A percentile compares a stretch with the other conserved stretches of the same genome.
phyloP scores from a whole-genome alignment of 2,329 filamentous ascomycete species.

The Alternaria novae-zelandiae region DNA sequence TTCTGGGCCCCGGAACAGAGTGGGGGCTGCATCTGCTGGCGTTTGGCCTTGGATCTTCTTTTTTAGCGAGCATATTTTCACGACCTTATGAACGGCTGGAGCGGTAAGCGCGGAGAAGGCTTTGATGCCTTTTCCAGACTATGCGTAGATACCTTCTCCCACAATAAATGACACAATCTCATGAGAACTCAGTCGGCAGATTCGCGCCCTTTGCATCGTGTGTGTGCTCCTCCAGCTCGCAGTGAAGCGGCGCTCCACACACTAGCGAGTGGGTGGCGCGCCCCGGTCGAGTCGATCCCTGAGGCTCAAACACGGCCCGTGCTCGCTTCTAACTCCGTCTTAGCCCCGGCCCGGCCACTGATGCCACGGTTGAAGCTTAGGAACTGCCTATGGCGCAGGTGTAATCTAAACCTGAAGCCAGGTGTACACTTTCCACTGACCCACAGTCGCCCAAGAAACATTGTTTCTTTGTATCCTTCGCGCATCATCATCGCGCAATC shows the following conservation, averaged over 20 bases:
- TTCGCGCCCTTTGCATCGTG: not conserved
- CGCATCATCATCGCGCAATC: not conserved
- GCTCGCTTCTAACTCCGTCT: slow-evolving; percentile 30
- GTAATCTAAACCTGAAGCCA: slow-evolving; percentile 7
- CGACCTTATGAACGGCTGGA: not conserved
- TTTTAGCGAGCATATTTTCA: slow-evolving; percentile 3
- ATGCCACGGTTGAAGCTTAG: slow-evolving; percentile 39
- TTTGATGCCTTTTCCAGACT: not conserved
- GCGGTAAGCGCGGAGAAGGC: not conserved
- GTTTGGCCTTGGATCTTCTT: slow-evolving; percentile 1
- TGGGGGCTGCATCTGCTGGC: slow-evolving; percentile 2
- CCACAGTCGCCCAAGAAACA: not conserved
- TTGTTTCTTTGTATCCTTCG: not conserved
- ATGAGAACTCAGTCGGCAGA: not conserved
- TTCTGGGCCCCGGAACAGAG: not conserved
- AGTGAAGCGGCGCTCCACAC: slow-evolving; percentile 2
- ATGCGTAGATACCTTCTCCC: not conserved
- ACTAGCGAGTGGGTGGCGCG: slow-evolving; percentile 3
- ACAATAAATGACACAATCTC: not conserved
- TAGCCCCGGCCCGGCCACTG: slow-evolving; percentile 32
- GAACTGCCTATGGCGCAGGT: not conserved
- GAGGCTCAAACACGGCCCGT: slow-evolving; percentile 19
- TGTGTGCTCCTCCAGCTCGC: not conserved
- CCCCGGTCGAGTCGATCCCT: slow-evolving; percentile 12
- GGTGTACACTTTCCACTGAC: slow-evolving; percentile 7